Conservation (phyloP, 2,329 filamentous ascomycete species). For the Trichoderma sp. region DNA sequence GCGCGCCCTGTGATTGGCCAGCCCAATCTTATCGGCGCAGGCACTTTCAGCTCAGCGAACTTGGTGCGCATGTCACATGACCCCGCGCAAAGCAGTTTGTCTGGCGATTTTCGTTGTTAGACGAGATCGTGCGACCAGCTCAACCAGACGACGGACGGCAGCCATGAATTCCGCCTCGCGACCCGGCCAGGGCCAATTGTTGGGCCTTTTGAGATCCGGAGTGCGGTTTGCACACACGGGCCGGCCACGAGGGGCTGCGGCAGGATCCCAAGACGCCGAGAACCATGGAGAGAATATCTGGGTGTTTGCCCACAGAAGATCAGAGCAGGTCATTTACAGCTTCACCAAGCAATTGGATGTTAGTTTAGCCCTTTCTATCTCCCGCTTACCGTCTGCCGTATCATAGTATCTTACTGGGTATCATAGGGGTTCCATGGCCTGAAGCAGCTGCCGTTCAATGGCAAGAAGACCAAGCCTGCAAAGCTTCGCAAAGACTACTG, state of each 20-base stretch:
- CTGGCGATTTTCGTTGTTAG: conserved; percentile 21
- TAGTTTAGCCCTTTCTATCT: conserved; percentile 23
- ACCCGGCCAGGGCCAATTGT: conserved; percentile 41
- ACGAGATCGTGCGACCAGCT: conserved; percentile 5
- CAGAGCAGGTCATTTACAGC: conserved; percentile 53
- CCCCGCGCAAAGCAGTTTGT: conserved; percentile 16
- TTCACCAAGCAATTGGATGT: conserved; percentile 47
- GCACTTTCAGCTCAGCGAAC: not conserved
- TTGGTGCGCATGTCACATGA: conserved; percentile 27
- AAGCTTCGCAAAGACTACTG: conserved; percentile 67
- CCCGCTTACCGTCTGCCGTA: too few species aligned
- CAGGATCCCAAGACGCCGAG: conserved; percentile 31
- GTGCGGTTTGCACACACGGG: conserved; percentile 39
- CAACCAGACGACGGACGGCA: conserved; percentile 27
- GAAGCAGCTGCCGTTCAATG: conserved; percentile 61
- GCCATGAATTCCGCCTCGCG: conserved; percentile 39
- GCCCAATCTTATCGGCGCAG: conserved; percentile 27
- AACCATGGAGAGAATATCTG: conserved; percentile 58
- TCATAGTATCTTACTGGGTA: not conserved
- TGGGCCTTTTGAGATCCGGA: conserved; percentile 41
- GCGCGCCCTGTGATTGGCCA: conserved; percentile 24
- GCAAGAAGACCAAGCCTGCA: conserved; percentile 63
- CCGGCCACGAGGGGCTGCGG: conserved; percentile 25
- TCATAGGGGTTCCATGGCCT: conserved; percentile 43
- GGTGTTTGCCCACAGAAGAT: conserved; percentile 50